Percentiles rank a stretch among this genome's conserved stretches.
phyloP scores from a whole-genome alignment of 1,284 basidiomycete species.

The Tausonia pullulans region DNA sequence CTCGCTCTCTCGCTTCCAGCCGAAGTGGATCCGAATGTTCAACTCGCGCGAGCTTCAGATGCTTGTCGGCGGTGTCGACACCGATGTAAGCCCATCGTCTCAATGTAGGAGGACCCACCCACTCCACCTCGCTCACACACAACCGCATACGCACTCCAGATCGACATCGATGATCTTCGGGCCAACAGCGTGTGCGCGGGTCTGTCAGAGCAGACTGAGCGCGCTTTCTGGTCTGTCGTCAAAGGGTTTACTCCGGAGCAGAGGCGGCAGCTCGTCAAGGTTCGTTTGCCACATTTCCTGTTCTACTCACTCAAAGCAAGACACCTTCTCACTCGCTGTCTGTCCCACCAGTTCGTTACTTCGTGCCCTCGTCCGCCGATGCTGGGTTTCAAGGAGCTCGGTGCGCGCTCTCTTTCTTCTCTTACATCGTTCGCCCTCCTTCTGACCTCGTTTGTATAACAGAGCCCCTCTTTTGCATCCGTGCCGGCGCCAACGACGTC shows the following conservation, averaged over 20 bases:
- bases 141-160: slow-evolving; percentile 32
- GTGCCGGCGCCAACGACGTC: slow-evolving; percentile 61
- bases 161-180: slow-evolving; percentile 70
- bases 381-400: slow-evolving; percentile 71
- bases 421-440: too few relatives aligned
- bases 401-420: too few relatives aligned
- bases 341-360: slow-evolving; percentile 69
- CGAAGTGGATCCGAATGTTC: slow-evolving; percentile 88
- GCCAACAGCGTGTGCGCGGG: slow-evolving; percentile 67
- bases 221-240: slow-evolving; percentile 31
- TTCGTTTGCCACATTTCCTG: too few relatives aligned
- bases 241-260: slow-evolving; percentile 47
- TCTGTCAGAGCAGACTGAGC: slow-evolving; percentile 54
- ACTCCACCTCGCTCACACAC: too few relatives aligned
- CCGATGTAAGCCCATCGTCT: slow-evolving; percentile 23
- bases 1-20: slow-evolving; percentile 43
- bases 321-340: slow-evolving; percentile 51
- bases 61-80: slow-evolving; percentile 68
- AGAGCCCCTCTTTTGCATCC: slow-evolving; percentile 71
- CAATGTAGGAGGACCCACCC: too few relatives aligned
- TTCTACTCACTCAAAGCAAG: too few relatives aligned
- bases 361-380: slow-evolving; percentile 81
- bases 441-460: too few relatives aligned
- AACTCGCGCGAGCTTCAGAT: slow-evolving; percentile 85
- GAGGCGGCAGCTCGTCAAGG: slow-evolving; percentile 38